Percentiles rank a stretch among this genome's conserved stretches.
Evolutionary conservation across 2,329 filamentous ascomycete species (phyloP).

Genomic region (Tolypocladium album): DNA sequence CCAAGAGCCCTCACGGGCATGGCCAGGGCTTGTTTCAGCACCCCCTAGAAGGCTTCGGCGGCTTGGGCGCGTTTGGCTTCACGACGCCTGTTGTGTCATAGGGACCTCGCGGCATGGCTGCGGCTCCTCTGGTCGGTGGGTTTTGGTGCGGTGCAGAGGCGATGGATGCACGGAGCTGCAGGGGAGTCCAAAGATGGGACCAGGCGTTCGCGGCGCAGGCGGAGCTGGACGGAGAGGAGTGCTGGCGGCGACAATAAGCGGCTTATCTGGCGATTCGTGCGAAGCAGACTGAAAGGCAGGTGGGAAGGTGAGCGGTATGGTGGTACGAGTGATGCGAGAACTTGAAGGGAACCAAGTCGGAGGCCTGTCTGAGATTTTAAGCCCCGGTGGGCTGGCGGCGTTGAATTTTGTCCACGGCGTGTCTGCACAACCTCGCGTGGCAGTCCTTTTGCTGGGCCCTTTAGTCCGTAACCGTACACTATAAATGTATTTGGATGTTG

Average conservation of each 20-base stretch:
- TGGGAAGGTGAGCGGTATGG: not conserved
- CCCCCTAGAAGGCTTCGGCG: conserved; percentile 15
- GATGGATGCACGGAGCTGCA: not conserved
- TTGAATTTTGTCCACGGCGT: not conserved
- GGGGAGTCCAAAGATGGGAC: not conserved
- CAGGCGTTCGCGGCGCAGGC: not conserved
- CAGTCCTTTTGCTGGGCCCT: conserved; percentile 6
- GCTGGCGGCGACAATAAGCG: not conserved
- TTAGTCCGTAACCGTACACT: not conserved
- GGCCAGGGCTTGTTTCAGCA: not conserved
- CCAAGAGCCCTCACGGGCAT: not conserved
- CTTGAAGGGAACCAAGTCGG: conserved; percentile 2
- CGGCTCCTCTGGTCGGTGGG: conserved; percentile 1
- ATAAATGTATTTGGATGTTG: not conserved
- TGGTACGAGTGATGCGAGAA: not conserved
- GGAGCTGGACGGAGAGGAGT: not conserved
- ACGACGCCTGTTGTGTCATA: conserved; percentile 26
- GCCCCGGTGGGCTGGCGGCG: conserved; percentile 1
- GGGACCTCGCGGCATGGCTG: conserved; percentile 22
- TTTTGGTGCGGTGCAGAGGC: not conserved
- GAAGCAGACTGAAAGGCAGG: not conserved
- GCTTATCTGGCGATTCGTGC: not conserved
- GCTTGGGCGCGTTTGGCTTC: conserved; percentile 24
- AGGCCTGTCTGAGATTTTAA: conserved; percentile 10
- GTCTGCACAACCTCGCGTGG: conserved; percentile 9